These are phyloP conservation scores for Malus domestica DNA, from an alignment of 306 rosid genomes.

Conservation along the genomic window ASM211411v1 NC_041796.1:22457001-22457500, in stretches of 20 bases:
- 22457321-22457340: constrained; percentile 6
- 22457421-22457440: neutral
- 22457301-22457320: constrained; percentile 14
- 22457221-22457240: constrained; percentile 8
- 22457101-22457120: neutral
- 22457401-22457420: constrained; percentile 20
- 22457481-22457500: too few species aligned
- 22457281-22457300: constrained; percentile 38
- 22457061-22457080: constrained; percentile 1
- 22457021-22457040: constrained; percentile 37
- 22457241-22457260: constrained; percentile 52
- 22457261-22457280: constrained; percentile 24
- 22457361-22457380: neutral
- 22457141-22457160: neutral
- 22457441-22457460: neutral
- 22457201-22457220: neutral
- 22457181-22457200: constrained; percentile 25
- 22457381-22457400: constrained; percentile 11
- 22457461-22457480: neutral
- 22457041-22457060: neutral
- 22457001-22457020: neutral
- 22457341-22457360: neutral
- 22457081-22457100: neutral
- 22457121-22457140: neutral
- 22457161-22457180: neutral